A percentile compares a stretch with the other conserved stretches of the same genome.
phyloP scores from a whole-genome alignment of 257 asterid species.

The Solanum clarkiae region DNA sequence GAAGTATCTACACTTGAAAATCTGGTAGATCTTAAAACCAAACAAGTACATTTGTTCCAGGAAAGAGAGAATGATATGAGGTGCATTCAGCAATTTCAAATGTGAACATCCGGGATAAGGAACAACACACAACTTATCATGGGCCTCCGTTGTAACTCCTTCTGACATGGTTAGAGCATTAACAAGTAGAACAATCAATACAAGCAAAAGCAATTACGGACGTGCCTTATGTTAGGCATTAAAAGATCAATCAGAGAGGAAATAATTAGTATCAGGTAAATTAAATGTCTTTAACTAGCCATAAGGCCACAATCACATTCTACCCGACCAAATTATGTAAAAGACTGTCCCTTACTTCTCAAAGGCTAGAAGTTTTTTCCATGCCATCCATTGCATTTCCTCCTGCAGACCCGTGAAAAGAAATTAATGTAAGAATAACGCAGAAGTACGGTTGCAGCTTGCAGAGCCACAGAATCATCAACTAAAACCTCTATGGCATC shows the following conservation, averaged over 20 bases:
- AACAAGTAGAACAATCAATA: not conserved
- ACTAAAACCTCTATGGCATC: not conserved
- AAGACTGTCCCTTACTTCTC: slow-evolving; percentile 57
- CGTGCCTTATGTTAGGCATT: not conserved
- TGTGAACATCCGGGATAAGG: not conserved
- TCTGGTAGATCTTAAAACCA: not conserved
- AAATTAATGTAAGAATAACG: not conserved
- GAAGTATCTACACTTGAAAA: not conserved
- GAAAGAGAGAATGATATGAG: not conserved
- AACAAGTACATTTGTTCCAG: not conserved
- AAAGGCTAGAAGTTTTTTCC: slow-evolving; percentile 72
- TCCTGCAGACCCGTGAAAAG: slow-evolving; percentile 41
- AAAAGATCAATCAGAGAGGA: not conserved
- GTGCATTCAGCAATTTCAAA: not conserved
- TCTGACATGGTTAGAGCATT: not conserved
- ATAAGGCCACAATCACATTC: not conserved
- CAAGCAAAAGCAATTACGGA: not conserved
- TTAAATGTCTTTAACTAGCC: not conserved
- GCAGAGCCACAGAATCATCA: not conserved
- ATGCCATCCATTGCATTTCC: slow-evolving; percentile 87
- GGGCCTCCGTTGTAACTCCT: not conserved
- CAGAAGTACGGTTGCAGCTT: not conserved
- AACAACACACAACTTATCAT: not conserved
- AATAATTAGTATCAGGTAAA: not conserved
- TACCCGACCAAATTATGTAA: not conserved